These are phyloP conservation scores for Apiospora sp. DNA, from an alignment of 2,329 filamentous ascomycete species.

Conservation along the genomic window DNA sequence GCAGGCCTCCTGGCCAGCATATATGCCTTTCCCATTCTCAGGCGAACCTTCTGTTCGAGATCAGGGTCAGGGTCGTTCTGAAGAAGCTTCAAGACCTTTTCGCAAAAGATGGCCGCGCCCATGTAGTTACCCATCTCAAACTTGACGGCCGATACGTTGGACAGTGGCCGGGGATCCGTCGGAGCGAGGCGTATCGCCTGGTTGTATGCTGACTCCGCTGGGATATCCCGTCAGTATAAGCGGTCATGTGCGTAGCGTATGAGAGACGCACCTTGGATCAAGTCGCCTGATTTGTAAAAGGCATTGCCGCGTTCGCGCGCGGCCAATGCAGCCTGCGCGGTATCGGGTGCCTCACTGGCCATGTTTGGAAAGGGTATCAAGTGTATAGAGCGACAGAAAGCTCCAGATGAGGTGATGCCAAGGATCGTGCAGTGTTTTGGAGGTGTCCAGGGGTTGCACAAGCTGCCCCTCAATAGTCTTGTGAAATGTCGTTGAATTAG, in stretches of 20 bases:
- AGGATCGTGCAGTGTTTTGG: neutral
- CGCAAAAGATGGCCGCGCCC: slow-evolving; percentile 27
- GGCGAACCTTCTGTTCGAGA: slow-evolving; percentile 28
- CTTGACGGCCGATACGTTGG: slow-evolving; percentile 34
- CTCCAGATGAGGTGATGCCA: neutral
- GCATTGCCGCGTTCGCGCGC: slow-evolving; percentile 6
- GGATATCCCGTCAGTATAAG: neutral
- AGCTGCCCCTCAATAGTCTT: neutral
- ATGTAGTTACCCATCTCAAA: slow-evolving; percentile 36
- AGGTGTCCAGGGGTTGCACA: neutral
- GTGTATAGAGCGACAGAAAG: neutral
- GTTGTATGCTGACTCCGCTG: neutral
- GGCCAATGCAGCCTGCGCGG: neutral
- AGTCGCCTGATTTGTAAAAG: slow-evolving; percentile 3
- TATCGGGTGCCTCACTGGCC: neutral
- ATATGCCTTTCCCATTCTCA: slow-evolving; percentile 34
- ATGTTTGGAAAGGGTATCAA: neutral
- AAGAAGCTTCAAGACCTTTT: slow-evolving; percentile 28
- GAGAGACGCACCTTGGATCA: neutral
- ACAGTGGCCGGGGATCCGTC: slow-evolving; percentile 21
- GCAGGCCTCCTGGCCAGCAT: slow-evolving; percentile 26
- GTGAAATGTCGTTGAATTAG: slow-evolving; percentile 12
- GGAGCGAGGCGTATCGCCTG: slow-evolving; percentile 13
- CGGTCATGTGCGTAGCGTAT: neutral
- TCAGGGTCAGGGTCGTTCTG: slow-evolving; percentile 24